Percentiles rank a stretch among this genome's conserved stretches.
These are phyloP conservation scores for Cryphonectria radicalis DNA, from an alignment of 2,329 filamentous ascomycete species.

Conservation along the genomic window DNA sequence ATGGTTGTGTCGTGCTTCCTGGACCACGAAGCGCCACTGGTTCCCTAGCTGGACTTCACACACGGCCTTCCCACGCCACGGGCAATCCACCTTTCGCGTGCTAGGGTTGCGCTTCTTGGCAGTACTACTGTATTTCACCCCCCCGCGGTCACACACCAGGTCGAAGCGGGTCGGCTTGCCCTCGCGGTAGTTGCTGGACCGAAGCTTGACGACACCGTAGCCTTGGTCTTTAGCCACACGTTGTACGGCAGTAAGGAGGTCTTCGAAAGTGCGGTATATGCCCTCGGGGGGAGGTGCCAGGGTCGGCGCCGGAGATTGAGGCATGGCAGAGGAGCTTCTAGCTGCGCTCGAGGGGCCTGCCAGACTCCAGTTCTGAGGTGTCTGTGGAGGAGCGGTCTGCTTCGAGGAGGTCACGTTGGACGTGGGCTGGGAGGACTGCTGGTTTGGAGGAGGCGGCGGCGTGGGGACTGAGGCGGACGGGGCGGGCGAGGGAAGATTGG, in stretches of 20 bases:
- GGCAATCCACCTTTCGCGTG: slow-evolving; percentile 67
- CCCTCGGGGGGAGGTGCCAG: slow-evolving; percentile 62
- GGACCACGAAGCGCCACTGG: slow-evolving; percentile 67
- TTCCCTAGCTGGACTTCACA: slow-evolving; percentile 66
- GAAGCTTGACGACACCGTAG: slow-evolving; percentile 65
- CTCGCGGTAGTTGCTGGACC: slow-evolving; percentile 66
- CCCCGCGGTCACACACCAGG: slow-evolving; percentile 65
- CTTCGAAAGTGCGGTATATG: slow-evolving; percentile 63
- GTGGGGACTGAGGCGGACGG: slow-evolving; percentile 29
- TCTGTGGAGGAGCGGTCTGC: slow-evolving; percentile 28
- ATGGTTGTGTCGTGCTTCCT: slow-evolving; percentile 65
- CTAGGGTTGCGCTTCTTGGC: slow-evolving; percentile 68
- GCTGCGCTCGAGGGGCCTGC: slow-evolving; percentile 34
- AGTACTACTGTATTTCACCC: slow-evolving; percentile 68
- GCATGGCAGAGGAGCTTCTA: slow-evolving; percentile 43
- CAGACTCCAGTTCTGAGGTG: slow-evolving; percentile 29
- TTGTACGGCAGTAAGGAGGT: slow-evolving; percentile 61
- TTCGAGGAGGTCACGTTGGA: slow-evolving; percentile 28
- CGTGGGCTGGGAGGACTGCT: slow-evolving; percentile 26
- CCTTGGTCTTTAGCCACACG: slow-evolving; percentile 65
- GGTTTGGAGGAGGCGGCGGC: slow-evolving; percentile 27
- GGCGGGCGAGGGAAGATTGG: slow-evolving; percentile 29
- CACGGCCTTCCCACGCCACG: slow-evolving; percentile 66
- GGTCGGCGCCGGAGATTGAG: slow-evolving; percentile 51
- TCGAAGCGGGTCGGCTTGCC: slow-evolving; percentile 66